Evolutionary conservation across 352 stramenopile species (phyloP).

Genomic region (Globisporangium recalcitrans): DNA sequence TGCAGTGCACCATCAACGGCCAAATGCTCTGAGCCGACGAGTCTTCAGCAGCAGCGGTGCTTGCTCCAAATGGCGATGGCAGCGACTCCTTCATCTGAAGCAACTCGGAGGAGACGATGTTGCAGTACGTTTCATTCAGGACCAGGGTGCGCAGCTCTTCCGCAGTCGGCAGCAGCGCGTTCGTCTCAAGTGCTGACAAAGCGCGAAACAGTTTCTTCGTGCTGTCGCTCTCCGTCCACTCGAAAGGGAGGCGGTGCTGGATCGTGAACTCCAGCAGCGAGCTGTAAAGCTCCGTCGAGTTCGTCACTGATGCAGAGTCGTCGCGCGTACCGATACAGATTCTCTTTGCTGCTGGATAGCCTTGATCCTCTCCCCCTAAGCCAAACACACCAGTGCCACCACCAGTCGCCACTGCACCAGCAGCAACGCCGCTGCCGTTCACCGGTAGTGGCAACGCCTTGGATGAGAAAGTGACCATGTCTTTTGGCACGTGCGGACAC

Average conservation of each 20-base stretch:
- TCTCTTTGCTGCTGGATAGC: slow-evolving; percentile 18
- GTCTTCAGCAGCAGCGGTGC: background rate
- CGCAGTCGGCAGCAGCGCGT: slow-evolving; percentile 26
- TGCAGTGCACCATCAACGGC: slow-evolving; percentile 39
- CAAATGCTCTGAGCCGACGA: slow-evolving; percentile 8
- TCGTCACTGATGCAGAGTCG: background rate
- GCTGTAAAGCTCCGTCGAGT: slow-evolving; percentile 21
- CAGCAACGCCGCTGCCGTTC: slow-evolving; percentile 6
- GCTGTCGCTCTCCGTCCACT: slow-evolving; percentile 52
- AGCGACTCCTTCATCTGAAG: slow-evolving; percentile 35
- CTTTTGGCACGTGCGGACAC: slow-evolving; percentile 64
- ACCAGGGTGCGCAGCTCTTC: slow-evolving; percentile 35
- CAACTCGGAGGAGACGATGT: slow-evolving; percentile 30
- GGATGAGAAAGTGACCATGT: slow-evolving; percentile 19
- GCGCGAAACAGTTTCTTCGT: slow-evolving; percentile 42
- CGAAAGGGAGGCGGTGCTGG: slow-evolving; percentile 59
- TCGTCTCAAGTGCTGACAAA: slow-evolving; percentile 12
- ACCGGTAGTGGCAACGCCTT: slow-evolving; percentile 15
- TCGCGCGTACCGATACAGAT: slow-evolving; percentile 9
- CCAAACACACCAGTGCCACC: background rate
- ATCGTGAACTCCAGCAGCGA: slow-evolving; percentile 56
- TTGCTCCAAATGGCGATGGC: slow-evolving; percentile 7
- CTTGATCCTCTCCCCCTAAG: slow-evolving; percentile 12
- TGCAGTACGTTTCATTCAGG: slow-evolving; percentile 34
- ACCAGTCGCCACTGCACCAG: slow-evolving; percentile 8